Evolutionary conservation across 345 rosid species (phyloP), one percentile per base, ranked within the genome.

Genomic region (Alliaria petiolata): DNA sequence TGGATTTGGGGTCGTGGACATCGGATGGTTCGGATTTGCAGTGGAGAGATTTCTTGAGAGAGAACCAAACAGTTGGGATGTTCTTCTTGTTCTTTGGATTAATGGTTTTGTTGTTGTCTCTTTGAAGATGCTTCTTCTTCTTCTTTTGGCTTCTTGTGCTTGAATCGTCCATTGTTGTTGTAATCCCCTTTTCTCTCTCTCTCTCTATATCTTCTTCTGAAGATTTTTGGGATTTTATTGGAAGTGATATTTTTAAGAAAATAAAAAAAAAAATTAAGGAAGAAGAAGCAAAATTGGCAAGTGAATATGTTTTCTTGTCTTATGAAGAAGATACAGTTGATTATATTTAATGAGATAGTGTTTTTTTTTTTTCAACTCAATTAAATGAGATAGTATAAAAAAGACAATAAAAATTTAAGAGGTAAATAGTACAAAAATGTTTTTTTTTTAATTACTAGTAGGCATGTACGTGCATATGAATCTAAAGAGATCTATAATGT

Each of bases 1-100:
- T 85, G 10, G 86, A 60, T 79, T 80, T 77, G 15, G 90, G 90
- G 79, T 82, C 82, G 68, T 82, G 80, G 56, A 86, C 90, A 38
- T 82, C 90, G 2, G 85, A 79, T 50, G 82, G 83, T 64, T 82
- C 85, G 47, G 90, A 84, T 79, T 84, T 86, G 58, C 88, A 86
- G 61, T 84, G 90, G 43, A 86, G 65, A 77, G 90, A 84, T 62
- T 56, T 84, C 85, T 84, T 86, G 68, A 86, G 67, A 33, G 90
- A 86, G 56, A 84, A 86, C 90, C 90, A 86, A 66, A 84, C 88
- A 43, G 90, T 86, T 54, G 90, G 96, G 92, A 87, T 90, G 16
- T 61, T 81, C n/a, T 52, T 53, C 35, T 49, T 66, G n/a, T 50
- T 56, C 25, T 59, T 71, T 50, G 44, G 30, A 13, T 59, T 66